Evolutionary conservation across 1,284 basidiomycete genomes (phyloP).

Genomic region (Sporisorium exsertum): DNA sequence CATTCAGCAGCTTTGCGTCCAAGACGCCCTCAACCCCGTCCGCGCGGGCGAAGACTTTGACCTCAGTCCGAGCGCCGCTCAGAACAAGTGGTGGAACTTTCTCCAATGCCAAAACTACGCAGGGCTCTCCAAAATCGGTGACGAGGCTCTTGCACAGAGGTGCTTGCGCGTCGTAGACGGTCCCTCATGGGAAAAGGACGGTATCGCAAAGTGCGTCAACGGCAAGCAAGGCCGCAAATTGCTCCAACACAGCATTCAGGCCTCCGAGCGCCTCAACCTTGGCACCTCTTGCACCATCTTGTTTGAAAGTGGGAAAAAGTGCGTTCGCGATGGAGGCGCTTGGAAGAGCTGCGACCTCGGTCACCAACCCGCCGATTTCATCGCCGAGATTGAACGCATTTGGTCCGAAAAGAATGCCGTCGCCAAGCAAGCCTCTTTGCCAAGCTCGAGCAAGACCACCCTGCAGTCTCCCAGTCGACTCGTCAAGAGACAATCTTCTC

Average conservation of each 20-base stretch:
- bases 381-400: slow-evolving; percentile 54
- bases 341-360: slow-evolving; percentile 62
- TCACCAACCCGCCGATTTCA: slow-evolving; percentile 51
- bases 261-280: slow-evolving; percentile 32
- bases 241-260: slow-evolving; percentile 41
- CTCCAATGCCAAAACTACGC: slow-evolving; percentile 55
- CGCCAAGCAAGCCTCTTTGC: not conserved
- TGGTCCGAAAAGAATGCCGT: slow-evolving; percentile 36
- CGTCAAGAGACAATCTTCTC: slow-evolving; percentile 33
- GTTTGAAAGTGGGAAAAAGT: slow-evolving; percentile 51
- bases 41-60: slow-evolving; percentile 54
- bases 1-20: slow-evolving; percentile 60
- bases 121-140: slow-evolving; percentile 48
- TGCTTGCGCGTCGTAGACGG: slow-evolving; percentile 52
- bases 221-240: slow-evolving; percentile 48
- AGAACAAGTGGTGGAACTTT: slow-evolving; percentile 58
- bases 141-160: slow-evolving; percentile 43
- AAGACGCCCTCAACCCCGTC: slow-evolving; percentile 48
- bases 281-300: slow-evolving; percentile 50
- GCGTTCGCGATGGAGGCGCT: slow-evolving; percentile 50
- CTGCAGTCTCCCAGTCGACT: slow-evolving; percentile 11
- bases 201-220: slow-evolving; percentile 50
- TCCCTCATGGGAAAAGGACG: slow-evolving; percentile 52
- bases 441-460: slow-evolving; percentile 2
- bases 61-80: slow-evolving; percentile 55